phyloP scores from a whole-genome alignment of 2,329 filamentous ascomycete species.

The Pseudocercospora ulei region DNA sequence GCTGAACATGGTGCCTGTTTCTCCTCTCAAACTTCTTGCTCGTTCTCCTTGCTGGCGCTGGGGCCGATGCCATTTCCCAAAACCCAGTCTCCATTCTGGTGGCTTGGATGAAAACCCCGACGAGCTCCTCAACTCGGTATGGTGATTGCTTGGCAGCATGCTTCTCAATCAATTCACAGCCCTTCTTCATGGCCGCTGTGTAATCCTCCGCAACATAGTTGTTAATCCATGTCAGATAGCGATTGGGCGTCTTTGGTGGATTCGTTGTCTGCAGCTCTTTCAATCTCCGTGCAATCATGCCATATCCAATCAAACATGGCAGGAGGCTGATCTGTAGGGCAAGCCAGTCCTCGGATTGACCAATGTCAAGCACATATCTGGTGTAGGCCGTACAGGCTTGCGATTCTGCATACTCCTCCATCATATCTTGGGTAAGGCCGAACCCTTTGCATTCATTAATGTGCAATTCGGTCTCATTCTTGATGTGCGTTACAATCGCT shows the following conservation, averaged over 20 bases:
- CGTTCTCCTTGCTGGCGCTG: neutral
- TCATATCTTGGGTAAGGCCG: conserved; percentile 62
- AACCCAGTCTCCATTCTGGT: conserved; percentile 71
- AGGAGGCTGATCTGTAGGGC: conserved; percentile 75
- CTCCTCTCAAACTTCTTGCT: neutral
- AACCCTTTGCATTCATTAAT: conserved; percentile 73
- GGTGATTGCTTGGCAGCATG: conserved; percentile 64
- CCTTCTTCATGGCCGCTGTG: conserved; percentile 57
- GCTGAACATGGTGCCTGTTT: neutral
- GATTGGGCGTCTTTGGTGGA: conserved; percentile 29
- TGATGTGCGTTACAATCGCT: conserved; percentile 64
- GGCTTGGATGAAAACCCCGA: conserved; percentile 76
- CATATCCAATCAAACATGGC: conserved; percentile 84
- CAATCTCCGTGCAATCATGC: conserved; percentile 63
- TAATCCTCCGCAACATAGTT: conserved; percentile 82
- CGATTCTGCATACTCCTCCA: conserved; percentile 63
- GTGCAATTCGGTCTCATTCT: conserved; percentile 71
- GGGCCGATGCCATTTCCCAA: conserved; percentile 56
- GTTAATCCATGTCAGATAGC: conserved; percentile 84
- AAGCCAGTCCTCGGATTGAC: conserved; percentile 77
- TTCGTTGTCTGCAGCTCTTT: conserved; percentile 50
- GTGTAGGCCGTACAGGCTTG: conserved; percentile 74
- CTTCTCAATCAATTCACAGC: conserved; percentile 63
- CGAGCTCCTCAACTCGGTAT: conserved; percentile 66
- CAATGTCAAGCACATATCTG: conserved; percentile 73